Base-by-base conservation (phyloP, 257 asterid genomes). In the Penstemon eatonii region DNA sequence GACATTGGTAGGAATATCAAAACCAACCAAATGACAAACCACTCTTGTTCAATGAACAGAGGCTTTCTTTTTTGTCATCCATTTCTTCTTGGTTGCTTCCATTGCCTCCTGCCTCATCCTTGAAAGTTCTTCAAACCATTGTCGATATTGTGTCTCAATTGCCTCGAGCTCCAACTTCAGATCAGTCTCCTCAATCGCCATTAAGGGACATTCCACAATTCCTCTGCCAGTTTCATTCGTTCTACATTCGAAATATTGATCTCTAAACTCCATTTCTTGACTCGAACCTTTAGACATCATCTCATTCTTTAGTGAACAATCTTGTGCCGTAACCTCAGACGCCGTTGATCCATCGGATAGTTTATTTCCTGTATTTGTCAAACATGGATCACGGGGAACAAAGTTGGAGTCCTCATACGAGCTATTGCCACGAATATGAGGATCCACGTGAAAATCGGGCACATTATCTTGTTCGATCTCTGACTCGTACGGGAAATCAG, bases 281-380 rank as follows among this genome's bases (percentile, higher is more conserved):
- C 74, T 67, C 38, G 68, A 77, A 63, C 74, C 70, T 65, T 72
- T 80, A 8, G 50, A 78, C 56, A 57, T 42, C 37, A 61, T 65
- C 42, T 68, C 76, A 58, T 63, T 76, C 72, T 74, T 81, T n/a
- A 45, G 5, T 42, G 80, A 73, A 37, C 57, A 60, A 62, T 62
- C 65, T 40, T 79, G 81, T 10, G 76, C 82, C 77, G 62, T 60
- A 5, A 70, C 66, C 72, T 78, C 85, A 11, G 70, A 78, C 60
- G 65, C 67, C 63, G 72, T 70, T 8, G 90, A 80, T 49, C 78
- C 89, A 10, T 67, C 78, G 6, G 90, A 86, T 10, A 72, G 79
- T 69, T 73, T 76, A 13, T 50, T 65, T 39, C 61, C 43, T 15
- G 78, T 18, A 15, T 43, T 57, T 0, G 64, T 19, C 13, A 66